Evolutionary conservation across 345 rosid species (phyloP).

Genomic region (Microcos paniculata): DNA sequence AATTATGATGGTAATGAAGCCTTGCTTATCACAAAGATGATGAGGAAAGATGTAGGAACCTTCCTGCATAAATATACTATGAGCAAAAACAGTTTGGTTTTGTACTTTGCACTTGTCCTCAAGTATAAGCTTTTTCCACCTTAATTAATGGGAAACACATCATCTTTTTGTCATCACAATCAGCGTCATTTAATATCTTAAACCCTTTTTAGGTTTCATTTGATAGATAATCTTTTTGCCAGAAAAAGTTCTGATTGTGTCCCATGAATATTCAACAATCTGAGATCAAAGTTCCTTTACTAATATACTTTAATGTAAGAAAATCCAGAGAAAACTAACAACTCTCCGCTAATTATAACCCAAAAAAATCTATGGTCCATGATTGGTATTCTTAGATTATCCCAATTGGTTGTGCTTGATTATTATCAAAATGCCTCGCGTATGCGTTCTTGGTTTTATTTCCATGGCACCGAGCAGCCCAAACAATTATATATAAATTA

Average conservation of each 20-base stretch:
- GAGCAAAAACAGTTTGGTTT: slow-evolving; percentile 19
- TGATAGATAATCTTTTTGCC: not conserved
- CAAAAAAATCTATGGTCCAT: not conserved
- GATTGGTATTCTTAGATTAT: not conserved
- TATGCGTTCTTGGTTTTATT: slow-evolving; percentile 7
- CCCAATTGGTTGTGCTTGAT: not conserved
- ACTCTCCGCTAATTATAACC: not conserved
- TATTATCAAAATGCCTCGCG: not conserved
- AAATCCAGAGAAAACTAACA: not conserved
- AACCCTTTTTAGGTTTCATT: not conserved
- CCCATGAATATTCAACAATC: not conserved
- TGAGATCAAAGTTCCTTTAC: not conserved
- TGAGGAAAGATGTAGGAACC: slow-evolving; percentile 40
- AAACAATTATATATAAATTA: not conserved
- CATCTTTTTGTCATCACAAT: slow-evolving; percentile 24
- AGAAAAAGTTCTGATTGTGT: not conserved
- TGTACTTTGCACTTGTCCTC: slow-evolving; percentile 35
- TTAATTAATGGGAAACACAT: slow-evolving; percentile 23
- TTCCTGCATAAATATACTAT: slow-evolving; percentile 30
- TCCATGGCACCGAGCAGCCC: not conserved
- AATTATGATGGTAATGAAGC: slow-evolving; percentile 13
- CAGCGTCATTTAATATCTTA: slow-evolving; percentile 19
- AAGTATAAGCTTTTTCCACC: slow-evolving; percentile 7
- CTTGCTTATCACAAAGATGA: slow-evolving; percentile 1
- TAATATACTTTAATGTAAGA: not conserved